Percentiles rank a stretch among this genome's conserved stretches.
Conservation (phyloP, 2,329 filamentous ascomycete species). For the Botrytis medusae region DNA sequence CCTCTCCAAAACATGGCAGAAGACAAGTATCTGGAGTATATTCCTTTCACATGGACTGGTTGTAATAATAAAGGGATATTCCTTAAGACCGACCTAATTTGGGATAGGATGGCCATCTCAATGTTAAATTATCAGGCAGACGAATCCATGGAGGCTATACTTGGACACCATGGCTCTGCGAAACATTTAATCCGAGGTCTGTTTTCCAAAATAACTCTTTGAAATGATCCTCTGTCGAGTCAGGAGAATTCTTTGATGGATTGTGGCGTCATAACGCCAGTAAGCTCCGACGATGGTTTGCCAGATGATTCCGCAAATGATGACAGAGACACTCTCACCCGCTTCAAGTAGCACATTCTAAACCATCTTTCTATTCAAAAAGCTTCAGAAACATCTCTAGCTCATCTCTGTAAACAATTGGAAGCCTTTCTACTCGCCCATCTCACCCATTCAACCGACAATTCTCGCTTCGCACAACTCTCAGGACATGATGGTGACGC, state of each 20-base stretch:
- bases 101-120: slow-evolving; percentile 6
- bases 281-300: not conserved
- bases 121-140: slow-evolving; percentile 14
- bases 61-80: not conserved
- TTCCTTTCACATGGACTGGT: slow-evolving; percentile 10
- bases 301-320: not conserved
- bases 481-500: not conserved
- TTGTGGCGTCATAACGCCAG: not conserved
- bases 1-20: not conserved
- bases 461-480: not conserved
- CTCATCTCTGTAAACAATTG: not conserved
- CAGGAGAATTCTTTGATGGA: not conserved
- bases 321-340: not conserved
- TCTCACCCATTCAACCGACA: not conserved
- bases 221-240: not conserved
- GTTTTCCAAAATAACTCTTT: not conserved
- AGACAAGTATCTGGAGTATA: slow-evolving; percentile 14
- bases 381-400: not conserved
- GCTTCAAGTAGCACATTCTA: not conserved
- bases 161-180: not conserved
- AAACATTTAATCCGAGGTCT: not conserved
- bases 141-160: slow-evolving; percentile 4
- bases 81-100: not conserved
- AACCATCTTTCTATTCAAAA: not conserved
- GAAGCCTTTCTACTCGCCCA: not conserved